Conservation (phyloP, 2,329 filamentous ascomycete species). For the Verticillium longisporum region DNA sequence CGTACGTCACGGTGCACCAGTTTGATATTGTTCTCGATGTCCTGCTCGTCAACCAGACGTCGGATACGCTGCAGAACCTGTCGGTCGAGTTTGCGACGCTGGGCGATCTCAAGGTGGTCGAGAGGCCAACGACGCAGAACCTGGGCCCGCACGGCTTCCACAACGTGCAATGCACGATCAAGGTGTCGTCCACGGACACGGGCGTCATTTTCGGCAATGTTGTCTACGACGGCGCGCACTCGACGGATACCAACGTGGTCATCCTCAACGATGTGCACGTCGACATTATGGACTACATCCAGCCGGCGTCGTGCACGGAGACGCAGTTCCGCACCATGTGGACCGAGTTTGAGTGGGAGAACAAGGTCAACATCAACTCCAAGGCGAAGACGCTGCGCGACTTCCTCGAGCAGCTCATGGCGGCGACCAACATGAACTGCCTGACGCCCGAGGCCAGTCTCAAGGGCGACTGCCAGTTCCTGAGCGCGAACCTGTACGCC, state of each 20-base stretch:
- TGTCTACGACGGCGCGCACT: constrained; percentile 89
- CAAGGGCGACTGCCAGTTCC: constrained; percentile 95
- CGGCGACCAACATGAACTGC: constrained; percentile 97
- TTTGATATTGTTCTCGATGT: constrained; percentile 98
- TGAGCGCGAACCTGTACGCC: constrained; percentile 95
- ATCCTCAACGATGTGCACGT: constrained; percentile 98
- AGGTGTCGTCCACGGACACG: constrained; percentile 95
- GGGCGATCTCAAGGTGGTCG: constrained; percentile 95
- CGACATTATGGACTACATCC: constrained; percentile 99
- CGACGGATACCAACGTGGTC: constrained; percentile 90
- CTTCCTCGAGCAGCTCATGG: constrained; percentile 92
- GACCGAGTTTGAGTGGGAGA: constrained; percentile 99
- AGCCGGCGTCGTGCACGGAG: constrained; percentile 92
- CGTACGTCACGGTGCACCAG: constrained; percentile 97
- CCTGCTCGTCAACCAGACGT: constrained; percentile 92
- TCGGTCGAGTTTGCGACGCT: constrained; percentile 98
- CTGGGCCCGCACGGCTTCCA: constrained; percentile 93
- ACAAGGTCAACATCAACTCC: constrained; percentile 99
- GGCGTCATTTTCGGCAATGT: constrained; percentile 99
- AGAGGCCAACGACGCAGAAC: constrained; percentile 93
- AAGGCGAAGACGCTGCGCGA: constrained; percentile 88
- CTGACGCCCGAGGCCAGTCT: constrained; percentile 92
- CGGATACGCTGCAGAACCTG: constrained; percentile 91
- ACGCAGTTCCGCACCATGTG: constrained; percentile 99
- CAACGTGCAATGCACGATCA: constrained; percentile 97